Base-by-base conservation (phyloP, 768 basidiomycete genomes). In the Chalciporus pseudorubinellus region DNA sequence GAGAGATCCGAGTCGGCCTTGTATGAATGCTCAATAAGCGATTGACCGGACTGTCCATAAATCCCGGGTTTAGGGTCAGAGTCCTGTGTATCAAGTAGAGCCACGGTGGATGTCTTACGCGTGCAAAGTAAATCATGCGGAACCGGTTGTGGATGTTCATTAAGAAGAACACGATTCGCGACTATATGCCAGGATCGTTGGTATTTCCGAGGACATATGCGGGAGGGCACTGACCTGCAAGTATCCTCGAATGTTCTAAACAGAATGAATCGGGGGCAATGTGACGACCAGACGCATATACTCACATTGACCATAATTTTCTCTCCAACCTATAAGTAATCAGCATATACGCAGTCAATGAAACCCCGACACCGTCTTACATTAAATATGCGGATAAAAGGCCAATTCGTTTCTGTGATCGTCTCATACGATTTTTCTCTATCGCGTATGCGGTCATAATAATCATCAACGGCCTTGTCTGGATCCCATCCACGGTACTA, bases 111-210 rank as follows among this genome's bases (percentile, higher is more conserved):
- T 6, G 7, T 31, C 89, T 54, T 64, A 97, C 95, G 36, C 95
- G 76, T 5, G 95, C 95, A 71, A 99, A 98, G 70, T 95, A 98
- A 56, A 99, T 99, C 42, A 87, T 93, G 19, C 95, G 79, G 65
- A 85, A 89, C 56, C 81, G 79, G 63, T 94, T 98, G 72, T 99
- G 95, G 43, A 99, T 98, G 68, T 99, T 99, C 97, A 98, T 98
- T 40, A 99, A 77, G 78, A 97, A 98, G 78, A 98, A 99, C 21
- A 98, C 91, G 52, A 98, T 94, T 53, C 95, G 77, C 2, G 92
- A 92, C 85, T 98, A 70, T 14, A 60, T 44, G 39, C 34, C 1
- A 47, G 38, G 43, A 46, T 59, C 7, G 59, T 51, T 6, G 43
- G 19, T 10, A 52, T 40, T 19, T 44, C 19, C 22, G 1, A 18